Percentiles rank a stretch among this genome's conserved stretches.
These are phyloP conservation scores for Yamadazyma atmosphaerica DNA, from an alignment of 1,139 yeast genomes.

Conservation along the genomic window DNA sequence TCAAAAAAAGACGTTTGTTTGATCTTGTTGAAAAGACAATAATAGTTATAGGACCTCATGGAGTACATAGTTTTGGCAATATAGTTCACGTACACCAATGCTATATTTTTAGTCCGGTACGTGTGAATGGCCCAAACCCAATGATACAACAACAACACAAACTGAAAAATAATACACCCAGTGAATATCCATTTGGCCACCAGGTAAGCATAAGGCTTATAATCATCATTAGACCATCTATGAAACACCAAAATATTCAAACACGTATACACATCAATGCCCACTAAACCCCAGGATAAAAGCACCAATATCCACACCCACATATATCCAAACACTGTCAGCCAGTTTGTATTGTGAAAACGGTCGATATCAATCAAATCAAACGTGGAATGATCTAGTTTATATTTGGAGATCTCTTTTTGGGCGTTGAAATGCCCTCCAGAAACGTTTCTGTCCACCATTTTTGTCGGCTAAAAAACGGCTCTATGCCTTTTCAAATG, in stretches of 20 bases:
- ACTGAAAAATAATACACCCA: conserved; percentile 78
- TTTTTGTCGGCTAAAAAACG: not conserved
- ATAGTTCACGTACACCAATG: conserved; percentile 67
- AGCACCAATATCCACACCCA: conserved; percentile 51
- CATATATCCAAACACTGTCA: conserved; percentile 56
- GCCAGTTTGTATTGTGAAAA: conserved; percentile 55
- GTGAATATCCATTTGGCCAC: conserved; percentile 79
- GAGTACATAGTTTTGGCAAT: conserved; percentile 62
- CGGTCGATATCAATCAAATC: conserved; percentile 40
- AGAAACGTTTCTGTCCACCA: not conserved
- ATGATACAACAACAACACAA: conserved; percentile 58
- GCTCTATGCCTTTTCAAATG: too few species aligned
- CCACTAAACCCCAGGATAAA: conserved; percentile 60
- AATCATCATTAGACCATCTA: conserved; percentile 64
- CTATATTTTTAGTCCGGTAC: conserved; percentile 62
- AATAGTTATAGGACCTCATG: conserved; percentile 58
- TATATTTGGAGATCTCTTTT: conserved; percentile 31
- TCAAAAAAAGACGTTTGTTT: conserved; percentile 67
- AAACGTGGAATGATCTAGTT: conserved; percentile 43
- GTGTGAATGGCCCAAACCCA: conserved; percentile 60
- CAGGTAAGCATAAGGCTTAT: conserved; percentile 58
- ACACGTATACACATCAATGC: conserved; percentile 79
- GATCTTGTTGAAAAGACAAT: conserved; percentile 71
- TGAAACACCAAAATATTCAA: conserved; percentile 72
- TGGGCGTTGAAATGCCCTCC: conserved; percentile 20